Base-by-base conservation (phyloP, 2,329 filamentous ascomycete species). In the Nemania abortiva region DNA sequence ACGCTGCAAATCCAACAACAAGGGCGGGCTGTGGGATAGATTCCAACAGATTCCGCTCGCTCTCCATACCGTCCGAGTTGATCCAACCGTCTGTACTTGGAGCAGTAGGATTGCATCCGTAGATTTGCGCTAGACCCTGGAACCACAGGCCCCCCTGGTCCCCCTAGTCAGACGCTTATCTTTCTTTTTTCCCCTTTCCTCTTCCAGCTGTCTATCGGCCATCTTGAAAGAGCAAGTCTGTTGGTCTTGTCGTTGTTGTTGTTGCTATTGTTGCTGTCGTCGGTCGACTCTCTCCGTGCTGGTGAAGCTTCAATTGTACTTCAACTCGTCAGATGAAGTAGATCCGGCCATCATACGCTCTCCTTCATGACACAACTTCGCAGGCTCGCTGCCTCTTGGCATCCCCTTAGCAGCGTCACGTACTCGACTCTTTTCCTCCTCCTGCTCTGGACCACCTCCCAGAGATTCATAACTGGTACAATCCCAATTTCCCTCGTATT, bases 281-380 rank as follows among this genome's bases (percentile, higher is more conserved):
- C 65, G 20, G 55, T 63, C 63, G n/a, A 52, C 60, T 65, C 61
- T 70, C 65, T 62, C 49, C 56, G 29, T 59, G 11, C 59, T 55
- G 63, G 63, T 60, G 65, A 70, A 70, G 62, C 49, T 59, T 61
- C 54, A 66, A 71, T 69, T 42, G 34, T 61, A 34, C 29, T 54
- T 54, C 61, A 20, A 62, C 37, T 45, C 58, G 18, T 67, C 71
- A 72, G 65, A 71, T 71, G 71, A 68, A 56, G 71, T 69, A 68
- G 64, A 67, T 63, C 37, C 61, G 53, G 58, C 37, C 53, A 27
- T 39, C 34, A 39, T 66, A 66, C 53, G 10, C 47, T 57, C 34
- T 63, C 54, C 65, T 71, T 70, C 72, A 74, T 74, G 73, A 72
- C 68, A 69, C 72, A 69, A 69, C 62, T 73, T 50, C 69, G 72